A percentile compares a stretch with the other conserved stretches of the same genome.
Conservation (phyloP, 108 stramenopile species). For the Cyclostephanos invisitatus region DNA sequence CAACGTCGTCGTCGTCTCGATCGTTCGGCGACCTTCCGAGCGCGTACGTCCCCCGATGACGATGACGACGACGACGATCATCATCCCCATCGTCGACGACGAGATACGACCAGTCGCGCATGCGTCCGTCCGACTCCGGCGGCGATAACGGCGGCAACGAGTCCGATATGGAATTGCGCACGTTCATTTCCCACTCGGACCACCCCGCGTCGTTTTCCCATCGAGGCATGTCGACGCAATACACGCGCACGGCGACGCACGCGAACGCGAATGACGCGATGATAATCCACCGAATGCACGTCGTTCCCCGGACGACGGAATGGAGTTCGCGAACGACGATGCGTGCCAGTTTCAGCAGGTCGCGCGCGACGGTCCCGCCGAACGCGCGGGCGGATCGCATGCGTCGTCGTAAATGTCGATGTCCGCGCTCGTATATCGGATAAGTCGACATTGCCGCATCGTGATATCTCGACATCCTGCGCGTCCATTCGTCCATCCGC, state of each 20-base stretch:
- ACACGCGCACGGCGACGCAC: neutral
- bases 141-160: constrained; percentile 11
- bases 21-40: too few species aligned
- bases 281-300: neutral
- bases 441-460: neutral
- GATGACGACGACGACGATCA: too few species aligned
- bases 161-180: constrained; percentile 11
- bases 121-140: neutral
- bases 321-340: too few species aligned
- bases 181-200: constrained; percentile 1
- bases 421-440: neutral
- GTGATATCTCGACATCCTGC: neutral
- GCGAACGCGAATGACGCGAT: neutral
- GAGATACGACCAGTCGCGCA: neutral
- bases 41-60: too few species aligned
- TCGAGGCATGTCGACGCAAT: neutral
- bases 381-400: neutral
- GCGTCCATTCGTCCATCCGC: neutral
- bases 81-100: too few species aligned
- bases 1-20: too few species aligned
- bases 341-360: neutral
- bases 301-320: neutral
- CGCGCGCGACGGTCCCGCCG: neutral
- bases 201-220: neutral
- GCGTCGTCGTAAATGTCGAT: neutral